Conservation (phyloP, 805 yeast genomes). For the Starmerella vaccinii region DNA sequence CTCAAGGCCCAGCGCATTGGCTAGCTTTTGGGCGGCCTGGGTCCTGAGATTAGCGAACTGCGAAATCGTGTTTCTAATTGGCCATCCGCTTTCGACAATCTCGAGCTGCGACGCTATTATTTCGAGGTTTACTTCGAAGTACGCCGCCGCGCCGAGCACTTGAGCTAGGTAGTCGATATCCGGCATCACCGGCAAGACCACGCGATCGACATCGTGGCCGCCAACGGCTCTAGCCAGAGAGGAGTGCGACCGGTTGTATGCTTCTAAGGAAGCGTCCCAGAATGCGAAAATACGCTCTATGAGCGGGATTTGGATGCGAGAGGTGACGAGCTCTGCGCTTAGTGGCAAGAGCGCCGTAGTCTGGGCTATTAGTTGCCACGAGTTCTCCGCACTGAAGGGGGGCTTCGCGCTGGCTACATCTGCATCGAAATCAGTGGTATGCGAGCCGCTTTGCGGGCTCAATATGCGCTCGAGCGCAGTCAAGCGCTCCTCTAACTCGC, state of each 20-base stretch:
- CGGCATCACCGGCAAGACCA: slow-evolving; percentile 27
- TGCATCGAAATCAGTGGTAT: slow-evolving; percentile 45
- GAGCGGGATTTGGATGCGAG: slow-evolving; percentile 48
- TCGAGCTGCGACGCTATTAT: slow-evolving; percentile 38
- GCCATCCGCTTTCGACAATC: slow-evolving; percentile 25
- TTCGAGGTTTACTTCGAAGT: slow-evolving; percentile 33
- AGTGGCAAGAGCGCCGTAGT: slow-evolving; percentile 40
- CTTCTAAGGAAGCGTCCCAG: slow-evolving; percentile 36
- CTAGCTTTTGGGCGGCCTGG: slow-evolving; percentile 8
- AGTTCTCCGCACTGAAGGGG: slow-evolving; percentile 50
- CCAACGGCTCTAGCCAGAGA: slow-evolving; percentile 32
- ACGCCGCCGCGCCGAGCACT: slow-evolving; percentile 33
- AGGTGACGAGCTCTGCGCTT: slow-evolving; percentile 31
- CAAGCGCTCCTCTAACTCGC: slow-evolving; percentile 2
- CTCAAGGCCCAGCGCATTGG: slow-evolving; percentile 7
- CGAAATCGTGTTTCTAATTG: neutral
- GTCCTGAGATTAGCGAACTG: slow-evolving; percentile 11
- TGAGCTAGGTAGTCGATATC: slow-evolving; percentile 38
- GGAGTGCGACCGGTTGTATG: slow-evolving; percentile 36
- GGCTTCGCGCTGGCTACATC: slow-evolving; percentile 39
- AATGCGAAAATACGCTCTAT: slow-evolving; percentile 43
- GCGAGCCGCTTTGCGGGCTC: neutral
- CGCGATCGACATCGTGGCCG: slow-evolving; percentile 24
- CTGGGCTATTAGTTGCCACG: slow-evolving; percentile 40
- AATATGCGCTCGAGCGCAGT: neutral